phyloP scores from a whole-genome alignment of 305 asterid species.

The Fraxinus baroniana region DNA sequence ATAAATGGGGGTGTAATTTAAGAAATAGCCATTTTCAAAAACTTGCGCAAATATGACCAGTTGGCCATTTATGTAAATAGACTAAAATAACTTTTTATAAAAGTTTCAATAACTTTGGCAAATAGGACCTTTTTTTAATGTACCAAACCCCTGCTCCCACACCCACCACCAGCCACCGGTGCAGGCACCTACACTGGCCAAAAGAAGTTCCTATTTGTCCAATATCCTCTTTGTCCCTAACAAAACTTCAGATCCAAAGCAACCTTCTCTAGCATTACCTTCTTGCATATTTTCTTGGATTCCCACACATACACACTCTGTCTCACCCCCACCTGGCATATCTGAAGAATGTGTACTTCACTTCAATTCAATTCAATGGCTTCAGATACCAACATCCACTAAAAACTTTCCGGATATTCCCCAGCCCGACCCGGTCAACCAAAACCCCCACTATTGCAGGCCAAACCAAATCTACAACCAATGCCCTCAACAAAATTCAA shows the following conservation, averaged over 20 bases:
- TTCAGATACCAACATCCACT: constrained; percentile 27
- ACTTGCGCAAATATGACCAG: not conserved
- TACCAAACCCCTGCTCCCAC: not conserved
- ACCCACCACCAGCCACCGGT: not conserved
- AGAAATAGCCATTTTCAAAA: not conserved
- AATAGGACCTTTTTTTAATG: not conserved
- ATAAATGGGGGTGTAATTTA: not conserved
- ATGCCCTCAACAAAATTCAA: not conserved
- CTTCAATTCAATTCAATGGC: constrained; percentile 44
- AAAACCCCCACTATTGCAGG: constrained; percentile 7
- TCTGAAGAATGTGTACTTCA: not conserved
- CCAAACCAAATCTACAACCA: not conserved
- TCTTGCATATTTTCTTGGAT: constrained; percentile 26
- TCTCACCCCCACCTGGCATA: not conserved
- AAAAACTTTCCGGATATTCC: constrained; percentile 31
- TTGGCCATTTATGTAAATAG: not conserved
- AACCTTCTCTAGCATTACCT: not conserved
- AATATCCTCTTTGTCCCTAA: constrained; percentile 4
- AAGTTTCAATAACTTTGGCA: not conserved
- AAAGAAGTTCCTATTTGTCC: not conserved
- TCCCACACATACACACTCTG: constrained; percentile 18
- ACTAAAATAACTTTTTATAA: not conserved
- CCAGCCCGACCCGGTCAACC: constrained; percentile 21
- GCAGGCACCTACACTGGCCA: not conserved
- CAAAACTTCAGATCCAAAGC: constrained; percentile 31